phyloP scores from a whole-genome alignment of 192 early-diverging fungal genomes.

The Oehlia diaphana region DNA sequence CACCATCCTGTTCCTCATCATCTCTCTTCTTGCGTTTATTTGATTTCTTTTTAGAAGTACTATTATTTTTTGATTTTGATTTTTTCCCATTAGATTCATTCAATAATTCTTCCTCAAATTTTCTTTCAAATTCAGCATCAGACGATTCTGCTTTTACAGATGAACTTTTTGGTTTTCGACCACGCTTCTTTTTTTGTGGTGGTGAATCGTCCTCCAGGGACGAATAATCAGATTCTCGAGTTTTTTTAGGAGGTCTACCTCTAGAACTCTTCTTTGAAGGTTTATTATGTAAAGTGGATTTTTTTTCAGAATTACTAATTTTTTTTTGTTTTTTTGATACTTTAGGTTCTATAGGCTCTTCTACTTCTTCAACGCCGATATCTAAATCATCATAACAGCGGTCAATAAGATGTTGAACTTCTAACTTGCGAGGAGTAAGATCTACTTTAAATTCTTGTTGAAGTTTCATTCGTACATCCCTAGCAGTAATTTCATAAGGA shows the following conservation, averaged over 20 bases:
- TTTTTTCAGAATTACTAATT: neutral
- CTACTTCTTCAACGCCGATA: neutral
- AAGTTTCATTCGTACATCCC: constrained; percentile 5
- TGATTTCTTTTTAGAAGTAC: constrained; percentile 14
- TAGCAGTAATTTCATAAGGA: neutral
- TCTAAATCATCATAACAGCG: constrained; percentile 23
- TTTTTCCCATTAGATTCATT: constrained; percentile 13
- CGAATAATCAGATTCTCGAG: neutral
- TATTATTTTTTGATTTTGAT: constrained; percentile 20
- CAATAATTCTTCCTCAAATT: constrained; percentile 10
- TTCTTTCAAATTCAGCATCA: constrained; percentile 6
- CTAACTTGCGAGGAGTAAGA: neutral
- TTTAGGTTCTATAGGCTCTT: neutral
- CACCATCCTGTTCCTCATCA: constrained; percentile 20
- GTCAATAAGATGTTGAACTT: constrained; percentile 21
- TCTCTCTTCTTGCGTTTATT: constrained; percentile 15
- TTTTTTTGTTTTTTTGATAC: constrained; percentile 6
- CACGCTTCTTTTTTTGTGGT: constrained; percentile 19
- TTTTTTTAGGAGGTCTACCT: constrained; percentile 14
- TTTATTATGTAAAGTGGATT: neutral
- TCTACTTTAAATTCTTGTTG: constrained; percentile 11
- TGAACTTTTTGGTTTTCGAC: constrained; percentile 19
- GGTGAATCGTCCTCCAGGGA: constrained; percentile 17
- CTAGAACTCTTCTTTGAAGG: neutral
- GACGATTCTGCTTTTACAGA: neutral